Base-by-base conservation (phyloP, 2,329 filamentous ascomycete species). In the Hymenoscyphus salicellus region DNA sequence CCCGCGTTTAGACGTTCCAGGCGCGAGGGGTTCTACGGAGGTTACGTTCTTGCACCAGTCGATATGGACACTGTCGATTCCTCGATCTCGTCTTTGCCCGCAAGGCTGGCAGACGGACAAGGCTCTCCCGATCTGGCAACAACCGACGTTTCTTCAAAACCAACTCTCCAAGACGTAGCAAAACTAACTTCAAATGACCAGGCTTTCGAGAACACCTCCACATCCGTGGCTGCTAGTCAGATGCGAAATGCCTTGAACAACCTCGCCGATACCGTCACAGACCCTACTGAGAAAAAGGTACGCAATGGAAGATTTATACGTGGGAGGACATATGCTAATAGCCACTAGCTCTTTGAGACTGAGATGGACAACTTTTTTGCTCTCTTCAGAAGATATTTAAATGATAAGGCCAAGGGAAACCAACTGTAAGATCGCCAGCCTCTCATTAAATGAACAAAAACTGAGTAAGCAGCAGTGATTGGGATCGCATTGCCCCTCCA, bases 351-450 rank as follows among this genome's bases (percentile, higher is more conserved):
- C 71, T 98, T 98, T 79, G 94, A 98, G 83, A 96, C 93, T 4
- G 94, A 99, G 82, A 98, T 97, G 93, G 95, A 99, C 87, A 99
- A 99, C 88, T 99, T 99, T 86, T 99, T 99, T 78, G 90, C 93
- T 67, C 90, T 99, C 68, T 99, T 99, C 89, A 91, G 95, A 77
- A 89, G 95, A 81, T 99, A 97, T 81, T 84, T 99, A 69, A 97
- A 97, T 78, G 95, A 98, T 83, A 97, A 97, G 85, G 94, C 95
- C 77, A 98, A 98, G 88, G 93, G 94, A 79, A 97, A 95, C 78
- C 88, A 88, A 60, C 87, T 95, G 86, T 90, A 84, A 71, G 86
- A n/a, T 61, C 11, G 28, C 20, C 17, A 60, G 33, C 20, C 26
- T 6, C 23, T 7, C 11, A 23, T 28, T 26, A 16, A 41, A 33